A percentile compares a stretch with the other conserved stretches of the same genome.
These are phyloP conservation scores for Theileria parva DNA, from an alignment of 169 alveolate species.

Conservation along the genomic window DNA sequence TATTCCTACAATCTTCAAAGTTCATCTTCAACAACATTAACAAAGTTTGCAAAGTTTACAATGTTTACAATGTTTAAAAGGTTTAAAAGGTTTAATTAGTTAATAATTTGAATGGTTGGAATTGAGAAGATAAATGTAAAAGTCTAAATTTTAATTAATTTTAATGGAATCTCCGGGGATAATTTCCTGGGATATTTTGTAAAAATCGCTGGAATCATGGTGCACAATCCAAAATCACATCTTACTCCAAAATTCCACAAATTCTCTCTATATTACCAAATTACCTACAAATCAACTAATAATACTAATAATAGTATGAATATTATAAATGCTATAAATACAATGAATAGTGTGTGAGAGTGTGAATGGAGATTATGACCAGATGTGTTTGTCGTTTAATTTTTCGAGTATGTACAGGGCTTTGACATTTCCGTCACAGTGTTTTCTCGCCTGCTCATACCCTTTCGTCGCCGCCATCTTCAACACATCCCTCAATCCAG, in stretches of 20 bases:
- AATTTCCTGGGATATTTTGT: too few species aligned
- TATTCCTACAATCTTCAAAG: background rate
- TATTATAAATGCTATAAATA: background rate
- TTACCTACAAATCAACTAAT: background rate
- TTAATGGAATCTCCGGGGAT: background rate
- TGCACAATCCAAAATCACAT: background rate
- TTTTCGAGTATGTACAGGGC: conserved; percentile 52
- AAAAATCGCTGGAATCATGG: background rate
- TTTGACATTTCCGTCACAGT: conserved; percentile 13
- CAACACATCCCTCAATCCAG: conserved; percentile 29
- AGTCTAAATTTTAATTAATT: background rate
- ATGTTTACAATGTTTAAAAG: too few species aligned
- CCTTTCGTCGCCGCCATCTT: conserved; percentile 35
- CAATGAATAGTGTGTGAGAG: background rate
- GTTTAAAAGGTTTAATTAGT: too few species aligned
- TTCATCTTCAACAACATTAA: background rate
- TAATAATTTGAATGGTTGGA: too few species aligned
- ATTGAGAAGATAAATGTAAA: background rate
- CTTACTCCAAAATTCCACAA: background rate
- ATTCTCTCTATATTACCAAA: background rate
- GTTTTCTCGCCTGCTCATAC: conserved; percentile 40
- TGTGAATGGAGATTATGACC: background rate
- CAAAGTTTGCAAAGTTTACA: background rate
- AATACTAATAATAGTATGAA: background rate
- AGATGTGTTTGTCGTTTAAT: conserved; percentile 38